These are phyloP conservation scores for Primulina huaijiensis DNA, from an alignment of 257 asterid genomes.

Conservation along the genomic window DNA sequence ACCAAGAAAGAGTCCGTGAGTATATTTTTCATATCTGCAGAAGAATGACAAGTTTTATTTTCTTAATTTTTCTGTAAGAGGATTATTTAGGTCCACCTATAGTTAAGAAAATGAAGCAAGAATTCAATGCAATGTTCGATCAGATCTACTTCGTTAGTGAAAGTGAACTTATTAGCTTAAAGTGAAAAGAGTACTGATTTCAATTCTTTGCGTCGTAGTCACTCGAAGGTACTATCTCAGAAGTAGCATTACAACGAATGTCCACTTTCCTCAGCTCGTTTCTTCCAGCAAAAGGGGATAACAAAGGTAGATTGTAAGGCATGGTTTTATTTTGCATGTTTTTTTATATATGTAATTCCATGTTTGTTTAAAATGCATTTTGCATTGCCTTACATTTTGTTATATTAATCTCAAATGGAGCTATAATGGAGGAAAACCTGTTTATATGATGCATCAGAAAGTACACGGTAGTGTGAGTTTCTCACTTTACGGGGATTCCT, in stretches of 20 bases:
- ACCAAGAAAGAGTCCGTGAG: conserved; percentile 68
- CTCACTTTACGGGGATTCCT: not conserved
- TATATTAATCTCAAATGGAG: not conserved
- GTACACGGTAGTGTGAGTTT: not conserved
- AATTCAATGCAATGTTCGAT: not conserved
- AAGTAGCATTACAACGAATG: conserved; percentile 61
- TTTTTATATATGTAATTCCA: not conserved
- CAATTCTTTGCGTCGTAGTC: conserved; percentile 39
- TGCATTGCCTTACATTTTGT: not conserved
- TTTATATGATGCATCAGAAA: not conserved
- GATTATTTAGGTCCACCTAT: conserved; percentile 1
- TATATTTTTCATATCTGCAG: conserved; percentile 5
- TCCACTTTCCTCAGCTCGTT: conserved; percentile 68
- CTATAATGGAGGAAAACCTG: not conserved
- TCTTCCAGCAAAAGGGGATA: conserved; percentile 51
- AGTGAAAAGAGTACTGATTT: conserved; percentile 22
- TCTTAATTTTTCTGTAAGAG: not conserved
- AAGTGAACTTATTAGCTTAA: conserved; percentile 12
- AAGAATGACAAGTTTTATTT: conserved; percentile 18
- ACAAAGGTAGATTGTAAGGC: conserved; percentile 51
- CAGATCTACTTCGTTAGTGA: conserved; percentile 7
- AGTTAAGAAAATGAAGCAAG: not conserved
- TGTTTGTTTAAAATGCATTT: not conserved
- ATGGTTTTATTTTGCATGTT: conserved; percentile 12
- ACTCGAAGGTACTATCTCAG: conserved; percentile 72